Conservation (phyloP, 495 filamentous ascomycete species). For the Bacidia rubella region DNA sequence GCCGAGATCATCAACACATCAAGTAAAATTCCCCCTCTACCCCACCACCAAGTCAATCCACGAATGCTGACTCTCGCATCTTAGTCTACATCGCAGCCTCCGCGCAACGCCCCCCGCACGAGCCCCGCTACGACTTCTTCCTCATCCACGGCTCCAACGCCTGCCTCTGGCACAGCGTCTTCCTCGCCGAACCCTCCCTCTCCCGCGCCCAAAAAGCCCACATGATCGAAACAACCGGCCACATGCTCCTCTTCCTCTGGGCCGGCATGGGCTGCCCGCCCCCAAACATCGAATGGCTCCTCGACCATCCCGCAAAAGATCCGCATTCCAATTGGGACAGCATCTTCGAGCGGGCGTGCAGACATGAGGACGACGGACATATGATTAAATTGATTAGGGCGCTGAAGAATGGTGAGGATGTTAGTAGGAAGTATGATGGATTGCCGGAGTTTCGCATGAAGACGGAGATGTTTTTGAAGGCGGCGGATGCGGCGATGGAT, state of each 20-base stretch:
- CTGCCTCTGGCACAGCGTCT: slow-evolving; percentile 7
- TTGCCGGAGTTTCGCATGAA: slow-evolving; percentile 16
- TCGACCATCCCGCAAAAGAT: slow-evolving; percentile 6
- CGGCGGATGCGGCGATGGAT: slow-evolving; percentile 13
- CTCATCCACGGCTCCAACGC: slow-evolving; percentile 10
- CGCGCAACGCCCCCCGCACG: slow-evolving; percentile 11
- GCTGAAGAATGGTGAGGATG: slow-evolving; percentile 6
- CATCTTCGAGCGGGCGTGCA: slow-evolving; percentile 9
- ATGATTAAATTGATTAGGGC: slow-evolving; percentile 14
- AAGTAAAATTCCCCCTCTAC: neutral
- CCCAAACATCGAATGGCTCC: slow-evolving; percentile 11
- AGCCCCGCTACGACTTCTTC: slow-evolving; percentile 14
- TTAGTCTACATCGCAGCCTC: slow-evolving; percentile 2
- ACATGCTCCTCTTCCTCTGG: slow-evolving; percentile 26
- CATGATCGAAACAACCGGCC: slow-evolving; percentile 20
- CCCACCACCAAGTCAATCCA: neutral
- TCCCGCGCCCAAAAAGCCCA: slow-evolving; percentile 8
- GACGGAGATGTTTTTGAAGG: slow-evolving; percentile 15
- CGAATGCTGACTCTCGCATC: neutral
- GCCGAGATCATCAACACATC: slow-evolving; percentile 15
- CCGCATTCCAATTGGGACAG: slow-evolving; percentile 9
- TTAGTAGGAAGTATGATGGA: slow-evolving; percentile 11
- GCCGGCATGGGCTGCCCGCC: slow-evolving; percentile 21
- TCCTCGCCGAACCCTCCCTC: slow-evolving; percentile 9
- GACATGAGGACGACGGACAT: slow-evolving; percentile 16